Base-by-base conservation (phyloP, 202 grass and related monocot species). In the Digitaria exilis region DNA sequence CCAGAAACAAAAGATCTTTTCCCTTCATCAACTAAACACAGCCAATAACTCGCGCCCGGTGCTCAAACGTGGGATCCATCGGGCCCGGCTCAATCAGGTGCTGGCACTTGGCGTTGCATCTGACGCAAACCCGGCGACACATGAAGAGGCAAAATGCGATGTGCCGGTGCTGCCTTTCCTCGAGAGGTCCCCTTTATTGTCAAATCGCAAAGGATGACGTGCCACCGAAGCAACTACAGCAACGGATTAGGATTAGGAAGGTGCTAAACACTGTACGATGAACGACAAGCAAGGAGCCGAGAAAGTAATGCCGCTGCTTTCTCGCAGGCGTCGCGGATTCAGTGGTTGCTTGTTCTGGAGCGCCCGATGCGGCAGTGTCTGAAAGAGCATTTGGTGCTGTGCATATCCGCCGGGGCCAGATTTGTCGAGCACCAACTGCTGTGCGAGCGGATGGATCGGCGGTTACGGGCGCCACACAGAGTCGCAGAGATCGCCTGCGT, bases 101-200 rank as follows among this genome's bases (percentile, higher is more conserved):
- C 43, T 8, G 34, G 41, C 79, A 80, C 84, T 70, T 87, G 83
- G 73, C 79, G 70, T 78, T 73, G 25, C 66, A 43, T 51, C 37
- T 50, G 17, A 63, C 52, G 82, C 25, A n/a, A n/a, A n/a, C n/a
- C n/a, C n/a, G n/a, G n/a, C n/a, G n/a, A n/a, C n/a, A n/a, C n/a
- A n/a, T n/a, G n/a, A n/a, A n/a, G n/a, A n/a, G n/a, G n/a, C n/a
- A n/a, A n/a, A n/a, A 66, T 14, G 14, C 7, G 10, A 32, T 30
- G 26, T 67, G 12, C 48, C 58, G 18, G 31, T 24, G 13, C 69
- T 77, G 2, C 11, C 34, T 71, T 64, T 41, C 13, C 9, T 69
- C 24, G 56, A 28, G 24, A 28, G 10, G 22, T 18, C 56, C 56
- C 30, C 2, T 18, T 3, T 2, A 5, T 41, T n/a, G 2, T 69